Base-by-base conservation (phyloP, 2,329 filamentous ascomycete genomes). In the Didymella pinodella region DNA sequence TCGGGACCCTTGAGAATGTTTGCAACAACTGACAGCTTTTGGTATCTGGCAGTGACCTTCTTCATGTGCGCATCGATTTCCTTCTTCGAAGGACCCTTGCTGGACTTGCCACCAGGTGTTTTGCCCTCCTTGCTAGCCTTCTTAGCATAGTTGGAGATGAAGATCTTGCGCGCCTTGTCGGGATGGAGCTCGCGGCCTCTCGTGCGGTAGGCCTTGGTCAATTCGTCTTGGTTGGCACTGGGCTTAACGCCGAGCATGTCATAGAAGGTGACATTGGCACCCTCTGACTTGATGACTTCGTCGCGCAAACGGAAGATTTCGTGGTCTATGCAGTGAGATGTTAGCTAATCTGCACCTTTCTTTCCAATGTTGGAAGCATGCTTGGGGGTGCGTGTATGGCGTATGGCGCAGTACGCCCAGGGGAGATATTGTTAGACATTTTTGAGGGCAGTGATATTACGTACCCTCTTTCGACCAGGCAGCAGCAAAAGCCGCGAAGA, bases 291-390 rank as follows among this genome's bases (percentile, higher is more conserved):
- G 61, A 86, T 81, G 55, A 99, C 86, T 77, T 98, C 95, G 80
- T 97, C 93, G 73, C 90, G 90, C 63, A 99, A 85, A 70, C 93
- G 91, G 83, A 99, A 99, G 81, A 99, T 98, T 81, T 99, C 95
- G 75, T 96, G 92, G 80, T 99, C 95, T 96, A 72, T 32, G 62
- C 28, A 50, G 60, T 62, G 34, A 57, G 29, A 54, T 52, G 61
- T 66, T 49, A 69, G 67, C 66, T 65, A 68, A 57, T 55, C 46
- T 53, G 41, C 45, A 55, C 32, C 29, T 32, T 28, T 28, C 41
- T 26, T 18, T 14, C 29, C 34, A 5, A 14, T 40, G 46, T 18
- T 68, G 59, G 43, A 61, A 59, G 61, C 62, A 34, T 54, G 25
- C 18, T 61, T 66, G 66, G 51, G 48, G 52, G 56, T 52, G 38